Percentiles rank a stretch among this genome's conserved stretches.
Conservation (phyloP, 768 basidiomycete genomes). For the Kwoniella sp. region DNA sequence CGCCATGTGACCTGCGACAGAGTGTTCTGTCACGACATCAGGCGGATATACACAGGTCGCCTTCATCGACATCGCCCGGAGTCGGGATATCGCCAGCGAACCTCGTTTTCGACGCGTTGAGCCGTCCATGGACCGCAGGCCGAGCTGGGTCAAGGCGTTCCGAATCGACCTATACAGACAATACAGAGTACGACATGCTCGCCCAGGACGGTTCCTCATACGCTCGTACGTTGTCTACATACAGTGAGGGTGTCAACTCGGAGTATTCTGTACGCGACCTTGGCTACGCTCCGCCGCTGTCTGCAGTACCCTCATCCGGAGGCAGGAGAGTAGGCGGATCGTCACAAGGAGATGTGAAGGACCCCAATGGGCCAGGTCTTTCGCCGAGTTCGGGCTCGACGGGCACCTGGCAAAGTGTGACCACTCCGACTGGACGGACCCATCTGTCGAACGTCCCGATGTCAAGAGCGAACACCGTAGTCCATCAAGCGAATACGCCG, state of each 20-base stretch:
- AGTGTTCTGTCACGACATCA: background rate
- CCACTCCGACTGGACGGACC: too few species aligned
- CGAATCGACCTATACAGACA: constrained; percentile 18
- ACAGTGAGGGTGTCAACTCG: constrained; percentile 15
- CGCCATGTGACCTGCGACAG: constrained; percentile 7
- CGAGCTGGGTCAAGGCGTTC: background rate
- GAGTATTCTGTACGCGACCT: constrained; percentile 15
- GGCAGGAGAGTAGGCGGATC: background rate
- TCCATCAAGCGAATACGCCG: too few species aligned
- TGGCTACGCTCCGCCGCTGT: background rate
- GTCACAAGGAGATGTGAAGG: background rate
- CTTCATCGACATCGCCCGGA: background rate
- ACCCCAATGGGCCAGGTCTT: background rate
- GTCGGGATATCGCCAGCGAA: background rate
- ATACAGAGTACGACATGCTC: constrained; percentile 23
- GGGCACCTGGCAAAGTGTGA: too few species aligned
- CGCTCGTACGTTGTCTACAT: constrained; percentile 18
- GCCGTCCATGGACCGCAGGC: background rate
- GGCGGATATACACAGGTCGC: background rate
- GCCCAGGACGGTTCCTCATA: constrained; percentile 15
- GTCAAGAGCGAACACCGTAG: too few species aligned
- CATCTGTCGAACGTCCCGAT: too few species aligned
- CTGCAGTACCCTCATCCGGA: background rate
- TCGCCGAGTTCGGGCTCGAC: too few species aligned
- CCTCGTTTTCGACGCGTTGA: too few species aligned